Percentiles rank a stretch among this genome's conserved stretches.
phyloP scores from a whole-genome alignment of 78 protist genomes.

The Creolimax fragrantissima region DNA sequence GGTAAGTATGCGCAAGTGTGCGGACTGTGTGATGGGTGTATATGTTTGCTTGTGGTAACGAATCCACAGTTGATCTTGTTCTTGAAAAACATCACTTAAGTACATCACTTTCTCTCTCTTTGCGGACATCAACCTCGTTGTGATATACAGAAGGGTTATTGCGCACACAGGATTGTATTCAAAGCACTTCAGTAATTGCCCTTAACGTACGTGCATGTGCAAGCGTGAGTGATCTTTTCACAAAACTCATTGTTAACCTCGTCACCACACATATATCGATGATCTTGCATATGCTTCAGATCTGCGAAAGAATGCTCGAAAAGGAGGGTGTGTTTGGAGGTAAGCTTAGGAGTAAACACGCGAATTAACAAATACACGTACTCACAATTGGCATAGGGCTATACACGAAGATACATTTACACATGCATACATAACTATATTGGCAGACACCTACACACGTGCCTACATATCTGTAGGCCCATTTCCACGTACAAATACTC shows the following conservation, averaged over 20 bases:
- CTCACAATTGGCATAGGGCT: not conserved
- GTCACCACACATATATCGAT: not conserved
- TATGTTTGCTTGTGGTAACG: no score
- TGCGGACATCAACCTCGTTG: no score
- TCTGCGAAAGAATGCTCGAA: not conserved
- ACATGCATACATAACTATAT: not conserved
- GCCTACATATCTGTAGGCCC: not conserved
- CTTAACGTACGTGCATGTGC: no score
- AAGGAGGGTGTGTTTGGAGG: not conserved
- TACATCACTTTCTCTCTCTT: no score
- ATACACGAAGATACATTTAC: not conserved
- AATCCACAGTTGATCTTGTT: no score
- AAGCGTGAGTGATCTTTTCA: not conserved
- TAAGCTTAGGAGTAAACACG: not conserved
- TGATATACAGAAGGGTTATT: no score
- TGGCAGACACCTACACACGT: not conserved
- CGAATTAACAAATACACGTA: not conserved
- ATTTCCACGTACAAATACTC: not conserved
- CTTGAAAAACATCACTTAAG: no score
- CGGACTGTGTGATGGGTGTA: no score
- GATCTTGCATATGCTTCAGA: not conserved
- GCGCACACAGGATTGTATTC: no score
- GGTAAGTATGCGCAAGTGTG: no score
- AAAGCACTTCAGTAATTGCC: no score
- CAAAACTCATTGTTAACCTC: not conserved